Conservation (phyloP, 805 yeast species). For the Saturnispora ahearnii region DNA sequence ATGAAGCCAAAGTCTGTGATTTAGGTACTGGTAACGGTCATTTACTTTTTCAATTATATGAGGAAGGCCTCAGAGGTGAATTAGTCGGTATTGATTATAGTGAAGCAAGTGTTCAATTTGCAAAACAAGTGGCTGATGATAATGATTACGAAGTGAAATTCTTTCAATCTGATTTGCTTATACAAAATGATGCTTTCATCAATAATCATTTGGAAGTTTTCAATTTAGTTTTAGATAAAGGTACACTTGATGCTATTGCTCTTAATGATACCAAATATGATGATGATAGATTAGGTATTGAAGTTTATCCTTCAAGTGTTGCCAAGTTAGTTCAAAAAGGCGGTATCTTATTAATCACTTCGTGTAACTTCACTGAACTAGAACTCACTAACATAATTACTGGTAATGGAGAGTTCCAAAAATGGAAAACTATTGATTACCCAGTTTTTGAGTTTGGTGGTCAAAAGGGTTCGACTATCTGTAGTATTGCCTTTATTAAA, state of each 20-base stretch:
- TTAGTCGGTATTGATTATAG: conserved; percentile 83
- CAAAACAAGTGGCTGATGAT: conserved; percentile 45
- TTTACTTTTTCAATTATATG: conserved; percentile 56
- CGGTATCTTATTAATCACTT: conserved; percentile 70
- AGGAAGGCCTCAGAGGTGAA: conserved; percentile 45
- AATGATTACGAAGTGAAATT: conserved; percentile 38
- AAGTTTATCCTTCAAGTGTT: conserved; percentile 56
- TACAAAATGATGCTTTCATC: conserved; percentile 29
- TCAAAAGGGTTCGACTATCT: conserved; percentile 74
- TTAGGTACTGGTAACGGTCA: conserved; percentile 98
- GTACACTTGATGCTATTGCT: conserved; percentile 95
- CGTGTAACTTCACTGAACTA: conserved; percentile 85
- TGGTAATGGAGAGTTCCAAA: conserved; percentile 32
- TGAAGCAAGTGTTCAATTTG: conserved; percentile 68
- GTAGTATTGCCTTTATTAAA: conserved; percentile 70
- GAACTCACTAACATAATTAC: conserved; percentile 58
- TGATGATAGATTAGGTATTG: conserved; percentile 38
- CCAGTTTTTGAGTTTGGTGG: conserved; percentile 90
- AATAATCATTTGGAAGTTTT: conserved; percentile 29
- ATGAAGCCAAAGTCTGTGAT: conserved; percentile 42
- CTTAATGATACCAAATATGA: conserved; percentile 52
- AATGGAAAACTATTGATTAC: conserved; percentile 62
- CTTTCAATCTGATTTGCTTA: conserved; percentile 60
- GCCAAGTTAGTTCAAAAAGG: conserved; percentile 43
- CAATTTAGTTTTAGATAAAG: conserved; percentile 84